A percentile compares a stretch with the other conserved stretches of the same genome.
Evolutionary conservation across 345 rosid genomes (phyloP).

Genomic region (Rhizophora apiculata): DNA sequence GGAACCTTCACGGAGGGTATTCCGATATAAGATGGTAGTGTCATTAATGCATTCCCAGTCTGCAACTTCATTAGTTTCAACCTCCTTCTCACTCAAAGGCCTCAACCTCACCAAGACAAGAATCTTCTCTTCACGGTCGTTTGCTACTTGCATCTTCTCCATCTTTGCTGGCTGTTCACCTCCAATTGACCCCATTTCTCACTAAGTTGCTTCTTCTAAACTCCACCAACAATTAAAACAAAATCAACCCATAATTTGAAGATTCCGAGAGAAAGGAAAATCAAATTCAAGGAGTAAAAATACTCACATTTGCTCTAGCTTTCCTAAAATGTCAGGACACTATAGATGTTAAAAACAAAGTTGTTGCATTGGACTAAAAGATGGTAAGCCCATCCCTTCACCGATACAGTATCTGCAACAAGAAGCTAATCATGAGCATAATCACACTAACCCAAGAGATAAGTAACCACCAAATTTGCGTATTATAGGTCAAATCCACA

Average conservation of each 20-base stretch:
- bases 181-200: slow-evolving; percentile 74
- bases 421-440: slow-evolving; percentile 41
- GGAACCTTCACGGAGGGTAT: slow-evolving; percentile 92
- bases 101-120: slow-evolving; percentile 90
- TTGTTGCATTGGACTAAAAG: slow-evolving; percentile 40
- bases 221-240: slow-evolving; percentile 24
- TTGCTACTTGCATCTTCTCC: slow-evolving; percentile 66
- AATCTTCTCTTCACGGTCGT: slow-evolving; percentile 79
- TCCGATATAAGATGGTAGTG: slow-evolving; percentile 76
- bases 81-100: slow-evolving; percentile 90
- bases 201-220: slow-evolving; percentile 21
- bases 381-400: slow-evolving; percentile 20
- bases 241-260: slow-evolving; percentile 23
- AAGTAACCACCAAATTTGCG: slow-evolving; percentile 32
- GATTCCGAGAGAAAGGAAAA: slow-evolving; percentile 21
- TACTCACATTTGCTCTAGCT: slow-evolving; percentile 28
- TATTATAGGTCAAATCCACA: slow-evolving; percentile 36
- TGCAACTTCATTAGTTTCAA: slow-evolving; percentile 59
- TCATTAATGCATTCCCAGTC: slow-evolving; percentile 99
- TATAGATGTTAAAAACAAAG: slow-evolving; percentile 35
- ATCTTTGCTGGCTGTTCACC: slow-evolving; percentile 67
- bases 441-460: slow-evolving; percentile 49
- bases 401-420: slow-evolving; percentile 34
- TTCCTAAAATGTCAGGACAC: slow-evolving; percentile 32
- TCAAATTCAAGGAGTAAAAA: slow-evolving; percentile 18